phyloP scores from a whole-genome alignment of 1,284 basidiomycete genomes.

The Cystobasidiaceae sp. region DNA sequence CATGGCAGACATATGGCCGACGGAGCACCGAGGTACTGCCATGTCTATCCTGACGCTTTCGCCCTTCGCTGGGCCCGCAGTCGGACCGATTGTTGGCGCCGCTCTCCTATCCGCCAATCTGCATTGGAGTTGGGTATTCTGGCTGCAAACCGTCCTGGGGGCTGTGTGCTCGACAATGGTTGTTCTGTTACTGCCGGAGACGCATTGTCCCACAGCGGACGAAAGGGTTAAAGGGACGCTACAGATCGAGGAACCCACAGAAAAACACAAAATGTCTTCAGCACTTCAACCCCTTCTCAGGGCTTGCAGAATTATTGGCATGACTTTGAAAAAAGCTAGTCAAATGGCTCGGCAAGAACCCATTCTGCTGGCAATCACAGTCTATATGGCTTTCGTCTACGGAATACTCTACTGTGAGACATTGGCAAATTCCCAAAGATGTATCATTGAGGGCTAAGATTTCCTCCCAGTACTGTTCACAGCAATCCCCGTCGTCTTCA shows the following conservation, averaged over 20 bases:
- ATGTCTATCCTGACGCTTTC: background rate
- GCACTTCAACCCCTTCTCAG: background rate
- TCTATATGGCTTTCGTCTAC: constrained; percentile 39
- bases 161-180: background rate
- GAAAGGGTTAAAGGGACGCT: background rate
- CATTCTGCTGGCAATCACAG: constrained; percentile 41
- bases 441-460: background rate
- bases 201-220: background rate
- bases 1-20: background rate
- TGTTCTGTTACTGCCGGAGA: background rate
- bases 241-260: too few relatives aligned
- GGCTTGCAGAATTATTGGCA: background rate
- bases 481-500: constrained; percentile 47
- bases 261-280: background rate
- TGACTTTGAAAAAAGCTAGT: background rate
- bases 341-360: constrained; percentile 44
- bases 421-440: background rate
- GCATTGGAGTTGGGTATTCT: background rate
- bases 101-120: background rate
- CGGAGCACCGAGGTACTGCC: background rate
- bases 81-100: background rate
- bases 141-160: background rate
- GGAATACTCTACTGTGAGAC: background rate
- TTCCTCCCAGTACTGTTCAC: background rate
- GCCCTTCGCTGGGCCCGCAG: background rate